Evolutionary conservation across 768 basidiomycete species (phyloP).

Genomic region (Rhizopogon roseolus): DNA sequence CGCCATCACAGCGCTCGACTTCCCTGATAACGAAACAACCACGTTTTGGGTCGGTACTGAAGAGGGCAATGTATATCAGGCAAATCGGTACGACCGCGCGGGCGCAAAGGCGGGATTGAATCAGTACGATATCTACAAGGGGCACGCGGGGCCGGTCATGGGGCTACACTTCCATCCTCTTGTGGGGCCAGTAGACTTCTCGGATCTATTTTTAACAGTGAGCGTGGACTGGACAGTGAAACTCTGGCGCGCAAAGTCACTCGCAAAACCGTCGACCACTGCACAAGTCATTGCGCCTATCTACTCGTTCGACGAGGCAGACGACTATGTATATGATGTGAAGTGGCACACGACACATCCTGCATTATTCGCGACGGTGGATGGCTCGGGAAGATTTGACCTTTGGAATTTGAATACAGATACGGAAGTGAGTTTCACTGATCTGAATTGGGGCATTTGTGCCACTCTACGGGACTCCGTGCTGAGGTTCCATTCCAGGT

Average conservation of each 20-base stretch:
- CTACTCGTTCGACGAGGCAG: slow-evolving; percentile 95
- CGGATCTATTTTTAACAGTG: slow-evolving; percentile 88
- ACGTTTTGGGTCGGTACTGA: slow-evolving; percentile 98
- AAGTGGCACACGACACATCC: slow-evolving; percentile 98
- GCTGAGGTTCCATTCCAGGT: slow-evolving; percentile 47
- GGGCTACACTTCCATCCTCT: slow-evolving; percentile 93
- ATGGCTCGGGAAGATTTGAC: slow-evolving; percentile 94
- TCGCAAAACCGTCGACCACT: slow-evolving; percentile 66
- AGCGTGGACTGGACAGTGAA: slow-evolving; percentile 99
- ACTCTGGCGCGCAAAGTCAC: slow-evolving; percentile 83
- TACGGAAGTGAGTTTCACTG: slow-evolving; percentile 68
- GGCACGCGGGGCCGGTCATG: slow-evolving; percentile 91
- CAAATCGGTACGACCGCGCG: slow-evolving; percentile 94
- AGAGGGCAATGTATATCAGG: slow-evolving; percentile 95
- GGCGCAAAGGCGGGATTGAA: slow-evolving; percentile 95
- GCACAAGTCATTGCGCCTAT: slow-evolving; percentile 59
- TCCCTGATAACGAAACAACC: slow-evolving; percentile 94
- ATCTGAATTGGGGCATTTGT: neutral
- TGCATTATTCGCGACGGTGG: slow-evolving; percentile 88
- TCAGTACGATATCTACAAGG: slow-evolving; percentile 88
- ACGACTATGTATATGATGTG: slow-evolving; percentile 98
- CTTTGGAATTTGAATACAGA: slow-evolving; percentile 98
- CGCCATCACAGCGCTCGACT: slow-evolving; percentile 88
- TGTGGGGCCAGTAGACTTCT: slow-evolving; percentile 89
- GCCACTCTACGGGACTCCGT: neutral